These are phyloP conservation scores for Aspergillus panamensis DNA, from an alignment of 495 filamentous ascomycete species.

Conservation along the genomic window DNA sequence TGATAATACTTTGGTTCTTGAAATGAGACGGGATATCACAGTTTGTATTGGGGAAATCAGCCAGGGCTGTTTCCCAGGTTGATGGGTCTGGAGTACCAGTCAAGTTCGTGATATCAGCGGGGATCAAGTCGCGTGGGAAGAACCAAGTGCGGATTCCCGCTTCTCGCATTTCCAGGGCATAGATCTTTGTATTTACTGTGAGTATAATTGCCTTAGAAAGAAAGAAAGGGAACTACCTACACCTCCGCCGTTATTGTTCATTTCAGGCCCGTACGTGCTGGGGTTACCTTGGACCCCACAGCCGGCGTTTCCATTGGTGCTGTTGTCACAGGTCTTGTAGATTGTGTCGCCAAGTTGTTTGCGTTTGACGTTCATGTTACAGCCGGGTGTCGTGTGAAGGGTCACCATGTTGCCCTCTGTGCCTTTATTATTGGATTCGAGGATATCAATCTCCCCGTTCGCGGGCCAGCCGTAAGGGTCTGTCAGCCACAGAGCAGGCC, in stretches of 20 bases:
- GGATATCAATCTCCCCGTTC: constrained; percentile 50
- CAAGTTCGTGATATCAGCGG: constrained; percentile 32
- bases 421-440: constrained; percentile 45
- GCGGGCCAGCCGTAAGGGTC: constrained; percentile 57
- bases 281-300: constrained; percentile 40
- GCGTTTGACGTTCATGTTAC: constrained; percentile 46
- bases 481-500: constrained; percentile 62
- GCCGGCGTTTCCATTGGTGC: constrained; percentile 38
- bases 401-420: constrained; percentile 46
- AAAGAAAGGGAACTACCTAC: constrained; percentile 23
- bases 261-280: constrained; percentile 36
- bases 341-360: constrained; percentile 35
- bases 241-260: constrained; percentile 49
- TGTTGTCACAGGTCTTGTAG: constrained; percentile 36
- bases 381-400: constrained; percentile 42
- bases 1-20: constrained; percentile 50
- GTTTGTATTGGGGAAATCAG: constrained; percentile 50
- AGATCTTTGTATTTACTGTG: constrained; percentile 27
- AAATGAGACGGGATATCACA: constrained; percentile 48
- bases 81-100: constrained; percentile 41
- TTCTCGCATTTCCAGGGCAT: constrained; percentile 44
- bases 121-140: constrained; percentile 41
- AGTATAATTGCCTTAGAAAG: not conserved
- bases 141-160: constrained; percentile 51
- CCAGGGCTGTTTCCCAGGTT: constrained; percentile 44